phyloP scores from a whole-genome alignment of 2,329 filamentous ascomycete species.

The Arthrobotrys entomopaga region DNA sequence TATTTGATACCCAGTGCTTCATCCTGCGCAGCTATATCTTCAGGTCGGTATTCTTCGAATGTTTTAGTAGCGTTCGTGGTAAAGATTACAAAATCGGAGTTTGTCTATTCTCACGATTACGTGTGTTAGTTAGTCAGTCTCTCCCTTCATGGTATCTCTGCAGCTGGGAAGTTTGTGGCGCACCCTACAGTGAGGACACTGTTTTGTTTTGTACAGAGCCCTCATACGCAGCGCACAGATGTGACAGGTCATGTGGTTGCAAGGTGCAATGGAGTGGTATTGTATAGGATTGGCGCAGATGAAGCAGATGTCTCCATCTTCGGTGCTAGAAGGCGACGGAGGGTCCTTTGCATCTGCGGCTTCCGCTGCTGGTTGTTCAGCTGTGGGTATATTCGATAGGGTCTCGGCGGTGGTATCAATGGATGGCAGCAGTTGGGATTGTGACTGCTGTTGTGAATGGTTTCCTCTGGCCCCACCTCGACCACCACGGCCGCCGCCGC shows the following conservation, averaged over 20 bases:
- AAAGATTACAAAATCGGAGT: constrained; percentile 78
- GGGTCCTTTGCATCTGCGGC: constrained; percentile 54
- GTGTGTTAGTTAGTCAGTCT: constrained; percentile 22
- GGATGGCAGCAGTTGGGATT: background rate
- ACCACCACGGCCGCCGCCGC: constrained; percentile 26
- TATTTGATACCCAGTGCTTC: constrained; percentile 91
- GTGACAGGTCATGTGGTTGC: constrained; percentile 96
- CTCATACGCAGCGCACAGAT: constrained; percentile 92
- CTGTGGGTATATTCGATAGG: constrained; percentile 3
- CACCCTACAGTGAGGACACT: constrained; percentile 94
- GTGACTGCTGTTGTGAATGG: constrained; percentile 17
- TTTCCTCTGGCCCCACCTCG: constrained; percentile 29
- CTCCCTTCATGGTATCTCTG: background rate
- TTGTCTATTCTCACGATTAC: constrained; percentile 53
- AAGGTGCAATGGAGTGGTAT: constrained; percentile 88
- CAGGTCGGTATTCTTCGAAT: constrained; percentile 81
- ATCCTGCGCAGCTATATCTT: constrained; percentile 81
- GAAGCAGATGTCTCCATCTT: constrained; percentile 85
- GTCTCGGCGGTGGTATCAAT: constrained; percentile 17
- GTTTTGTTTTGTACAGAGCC: constrained; percentile 94
- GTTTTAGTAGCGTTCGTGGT: constrained; percentile 83
- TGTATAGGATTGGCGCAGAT: constrained; percentile 93
- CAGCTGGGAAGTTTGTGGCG: constrained; percentile 61
- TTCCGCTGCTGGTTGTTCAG: constrained; percentile 24
- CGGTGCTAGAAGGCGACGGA: constrained; percentile 61